These are phyloP conservation scores for Amanita exitialis DNA, from an alignment of 768 basidiomycete genomes.

Conservation along the genomic window DNA sequence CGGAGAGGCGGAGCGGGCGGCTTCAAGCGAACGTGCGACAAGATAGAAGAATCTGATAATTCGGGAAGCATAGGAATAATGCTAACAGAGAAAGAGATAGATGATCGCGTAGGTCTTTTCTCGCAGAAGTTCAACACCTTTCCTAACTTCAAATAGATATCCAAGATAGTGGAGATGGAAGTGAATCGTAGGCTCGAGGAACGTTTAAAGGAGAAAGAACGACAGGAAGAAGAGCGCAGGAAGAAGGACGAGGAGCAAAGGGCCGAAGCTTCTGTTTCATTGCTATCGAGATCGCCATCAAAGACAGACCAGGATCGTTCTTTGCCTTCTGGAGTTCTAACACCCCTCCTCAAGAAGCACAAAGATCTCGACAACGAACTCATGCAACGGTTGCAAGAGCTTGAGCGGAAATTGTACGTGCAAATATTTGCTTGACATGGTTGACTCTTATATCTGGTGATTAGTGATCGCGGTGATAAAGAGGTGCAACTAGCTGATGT, in stretches of 20 bases:
- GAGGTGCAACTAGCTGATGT: slow-evolving; percentile 52
- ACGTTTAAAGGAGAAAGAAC: slow-evolving; percentile 28
- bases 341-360: slow-evolving; percentile 53
- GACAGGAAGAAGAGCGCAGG: slow-evolving; percentile 26
- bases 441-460: neutral
- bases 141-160: slow-evolving; percentile 35
- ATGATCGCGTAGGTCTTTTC: slow-evolving; percentile 46
- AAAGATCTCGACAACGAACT: slow-evolving; percentile 64
- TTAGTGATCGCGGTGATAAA: slow-evolving; percentile 51
- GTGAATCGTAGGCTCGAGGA: slow-evolving; percentile 57
- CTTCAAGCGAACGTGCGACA: neutral
- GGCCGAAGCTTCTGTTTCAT: slow-evolving; percentile 14
- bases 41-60: slow-evolving; percentile 18
- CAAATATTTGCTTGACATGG: slow-evolving; percentile 2
- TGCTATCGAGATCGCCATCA: slow-evolving; percentile 23
- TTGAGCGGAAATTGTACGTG: slow-evolving; percentile 66
- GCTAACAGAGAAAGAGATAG: slow-evolving; percentile 63
- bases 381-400: slow-evolving; percentile 50
- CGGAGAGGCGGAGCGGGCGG: neutral
- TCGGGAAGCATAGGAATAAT: slow-evolving; percentile 27
- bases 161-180: slow-evolving; percentile 64
- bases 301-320: slow-evolving; percentile 19
- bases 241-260: slow-evolving; percentile 21
- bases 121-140: neutral
- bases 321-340: slow-evolving; percentile 42